Conservation (phyloP, 306 rosid genomes). For the Malus domestica region ASM211411v1 NC_041804.1:38382001-38382500, state of each 20-base stretch:
- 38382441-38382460: slow-evolving; percentile 1
- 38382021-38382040: slow-evolving; percentile 21
- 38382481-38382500: slow-evolving; percentile 13
- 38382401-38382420: slow-evolving; percentile 11
- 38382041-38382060: slow-evolving; percentile 15
- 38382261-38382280: slow-evolving; percentile 18
- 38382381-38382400: slow-evolving; percentile 21
- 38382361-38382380: slow-evolving; percentile 5
- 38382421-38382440: slow-evolving; percentile 1
- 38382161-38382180: slow-evolving; percentile 37
- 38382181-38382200: slow-evolving; percentile 26
- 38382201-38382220: slow-evolving; percentile 30
- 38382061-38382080: slow-evolving; percentile 24
- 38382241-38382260: slow-evolving; percentile 27
- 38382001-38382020: slow-evolving; percentile 19
- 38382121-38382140: slow-evolving; percentile 12
- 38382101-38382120: slow-evolving; percentile 12
- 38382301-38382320: slow-evolving; percentile 27
- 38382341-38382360: slow-evolving; percentile 20
- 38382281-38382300: slow-evolving; percentile 21
- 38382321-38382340: slow-evolving; percentile 19
- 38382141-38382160: slow-evolving; percentile 25
- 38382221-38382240: slow-evolving; percentile 29
- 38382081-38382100: slow-evolving; percentile 26
- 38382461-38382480: not conserved